Evolutionary conservation across 108 stramenopile species (phyloP).

Genomic region (Seminavis robusta): DNA sequence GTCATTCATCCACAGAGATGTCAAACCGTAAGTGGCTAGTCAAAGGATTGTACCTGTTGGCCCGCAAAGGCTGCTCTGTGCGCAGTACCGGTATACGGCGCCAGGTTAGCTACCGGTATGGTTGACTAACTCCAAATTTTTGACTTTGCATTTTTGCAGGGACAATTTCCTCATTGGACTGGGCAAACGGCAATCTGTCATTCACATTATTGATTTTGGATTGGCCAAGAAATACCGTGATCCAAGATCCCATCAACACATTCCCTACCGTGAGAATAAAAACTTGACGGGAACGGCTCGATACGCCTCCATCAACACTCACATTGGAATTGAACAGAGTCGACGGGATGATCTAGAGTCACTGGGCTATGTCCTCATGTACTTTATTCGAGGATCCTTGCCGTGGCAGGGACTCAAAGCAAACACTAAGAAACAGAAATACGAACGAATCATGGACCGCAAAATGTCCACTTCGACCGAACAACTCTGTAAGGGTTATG

Average conservation of each 20-base stretch:
- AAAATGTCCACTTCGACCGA: slow-evolving; percentile 99
- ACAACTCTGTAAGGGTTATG: slow-evolving; percentile 99
- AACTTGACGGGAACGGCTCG: slow-evolving; percentile 99
- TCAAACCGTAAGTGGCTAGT: too few relatives aligned
- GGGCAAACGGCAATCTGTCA: slow-evolving; percentile 93
- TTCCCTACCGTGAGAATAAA: slow-evolving; percentile 99
- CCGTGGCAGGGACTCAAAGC: slow-evolving; percentile 99
- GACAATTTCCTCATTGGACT: slow-evolving; percentile 99
- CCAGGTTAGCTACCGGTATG: too few relatives aligned
- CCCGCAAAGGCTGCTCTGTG: too few relatives aligned
- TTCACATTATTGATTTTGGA: slow-evolving; percentile 99
- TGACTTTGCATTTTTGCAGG: too few relatives aligned
- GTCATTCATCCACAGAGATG: slow-evolving; percentile 99
- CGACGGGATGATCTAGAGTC: slow-evolving; percentile 99
- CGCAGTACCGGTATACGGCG: too few relatives aligned
- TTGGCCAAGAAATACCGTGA: slow-evolving; percentile 99
- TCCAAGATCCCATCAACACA: slow-evolving; percentile 98
- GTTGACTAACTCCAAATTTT: too few relatives aligned
- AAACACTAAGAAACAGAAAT: slow-evolving; percentile 99
- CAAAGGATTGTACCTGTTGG: too few relatives aligned
- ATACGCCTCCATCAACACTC: slow-evolving; percentile 99
- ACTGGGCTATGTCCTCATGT: slow-evolving; percentile 99
- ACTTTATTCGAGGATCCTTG: slow-evolving; percentile 96
- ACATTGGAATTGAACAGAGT: slow-evolving; percentile 96
- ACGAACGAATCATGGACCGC: slow-evolving; percentile 99